phyloP scores from a whole-genome alignment of 75 land plant species.

The Larix kaempferi region DNA sequence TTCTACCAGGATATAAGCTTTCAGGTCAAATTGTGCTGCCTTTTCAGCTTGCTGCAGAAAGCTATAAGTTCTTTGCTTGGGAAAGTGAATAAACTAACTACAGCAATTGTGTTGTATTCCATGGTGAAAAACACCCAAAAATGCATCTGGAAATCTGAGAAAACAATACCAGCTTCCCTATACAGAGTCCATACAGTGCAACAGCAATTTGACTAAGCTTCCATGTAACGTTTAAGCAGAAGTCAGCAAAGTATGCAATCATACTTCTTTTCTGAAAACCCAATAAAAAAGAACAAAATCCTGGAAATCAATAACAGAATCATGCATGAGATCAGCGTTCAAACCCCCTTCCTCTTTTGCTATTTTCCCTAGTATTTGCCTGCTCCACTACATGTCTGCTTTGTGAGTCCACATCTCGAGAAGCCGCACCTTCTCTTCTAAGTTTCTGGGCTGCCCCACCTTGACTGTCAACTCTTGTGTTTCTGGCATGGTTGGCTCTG shows the following conservation, averaged over 20 bases:
- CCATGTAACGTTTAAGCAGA: background rate
- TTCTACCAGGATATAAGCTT: background rate
- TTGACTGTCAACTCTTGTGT: too few species aligned
- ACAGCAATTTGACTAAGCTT: background rate
- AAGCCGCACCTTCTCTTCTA: too few species aligned
- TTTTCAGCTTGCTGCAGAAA: background rate
- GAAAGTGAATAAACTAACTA: constrained; percentile 3
- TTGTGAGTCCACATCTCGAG: too few species aligned
- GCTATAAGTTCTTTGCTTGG: background rate
- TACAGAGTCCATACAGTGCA: background rate
- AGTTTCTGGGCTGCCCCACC: too few species aligned
- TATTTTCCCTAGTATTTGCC: background rate
- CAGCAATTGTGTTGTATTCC: background rate
- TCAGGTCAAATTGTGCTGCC: background rate
- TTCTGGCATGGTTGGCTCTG: too few species aligned
- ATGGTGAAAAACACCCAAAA: background rate
- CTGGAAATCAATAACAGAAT: background rate
- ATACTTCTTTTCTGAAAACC: background rate
- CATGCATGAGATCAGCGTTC: background rate
- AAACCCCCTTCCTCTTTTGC: background rate
- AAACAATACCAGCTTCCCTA: background rate
- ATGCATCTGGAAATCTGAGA: background rate
- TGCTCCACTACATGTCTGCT: background rate
- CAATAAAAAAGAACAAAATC: constrained; percentile 1
- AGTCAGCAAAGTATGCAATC: background rate